Evolutionary conservation across 768 basidiomycete species (phyloP), one percentile per base, ranked within the genome.

Genomic region (Lactifluus piperatus): DNA sequence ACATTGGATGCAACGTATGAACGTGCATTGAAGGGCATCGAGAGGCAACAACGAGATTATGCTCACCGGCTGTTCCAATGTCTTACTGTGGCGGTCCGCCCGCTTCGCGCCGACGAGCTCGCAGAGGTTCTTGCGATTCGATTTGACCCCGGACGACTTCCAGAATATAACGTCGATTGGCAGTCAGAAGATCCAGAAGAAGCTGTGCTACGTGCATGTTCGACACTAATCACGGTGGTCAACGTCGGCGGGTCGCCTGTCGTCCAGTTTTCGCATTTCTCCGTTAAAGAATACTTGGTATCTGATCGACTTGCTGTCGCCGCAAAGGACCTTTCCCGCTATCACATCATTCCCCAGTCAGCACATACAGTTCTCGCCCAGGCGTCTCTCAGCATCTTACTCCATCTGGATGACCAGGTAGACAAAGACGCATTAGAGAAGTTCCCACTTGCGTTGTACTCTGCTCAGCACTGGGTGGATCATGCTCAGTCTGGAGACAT

Each of bases 41-140:
- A 49, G 4, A 20, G 50, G 14, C 22, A 32, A 7, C 26, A 24
- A 16, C 45, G 30, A 26, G 20, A 54, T 26, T 43, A 30, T 5
- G 58, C 58, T 2, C 47, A 22, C 11, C 22, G 52, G 1, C n/a
- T 60, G 2, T 50, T 60, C 22, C 58, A 60, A 16, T 60, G 58
- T 10, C 34, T 60, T 4, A 18, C 29, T 0, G 43, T 48, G 2
- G 26, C 58, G 2, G 0, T 48, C 36, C 52, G 53, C 24, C 58
- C 58, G 4, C 58, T 60, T 27, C 41, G 24, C 11, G n/a, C 55
- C 9, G 58, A 48, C 2, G 58, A 60, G 16, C 58, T 60, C 13
- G 58, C 52, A 0, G 47, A 60, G 11, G 22, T 60, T 5, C 47
- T 60, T 18, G 22, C 41, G 6, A 30, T 60, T 8, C n/a, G 34